A percentile compares a stretch with the other conserved stretches of the same genome.
These are phyloP conservation scores for Malus orientalis DNA, from an alignment of 306 rosid species.

Conservation along the genomic window DNA sequence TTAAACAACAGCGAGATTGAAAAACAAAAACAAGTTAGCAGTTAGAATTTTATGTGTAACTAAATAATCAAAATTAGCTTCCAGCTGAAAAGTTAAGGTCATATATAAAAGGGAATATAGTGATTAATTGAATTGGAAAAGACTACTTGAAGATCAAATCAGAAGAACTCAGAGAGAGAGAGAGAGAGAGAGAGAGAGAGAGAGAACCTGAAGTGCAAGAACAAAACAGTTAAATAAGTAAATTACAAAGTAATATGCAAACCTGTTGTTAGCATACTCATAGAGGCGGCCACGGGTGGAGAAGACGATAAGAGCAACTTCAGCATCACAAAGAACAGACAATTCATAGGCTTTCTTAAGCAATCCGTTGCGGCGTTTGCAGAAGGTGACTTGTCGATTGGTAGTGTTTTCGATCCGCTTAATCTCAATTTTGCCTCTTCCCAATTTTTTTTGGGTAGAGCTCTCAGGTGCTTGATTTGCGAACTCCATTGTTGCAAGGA, in stretches of 20 bases:
- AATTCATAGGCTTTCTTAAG: slow-evolving; percentile 85
- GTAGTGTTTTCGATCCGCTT: slow-evolving; percentile 88
- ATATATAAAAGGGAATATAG: not conserved
- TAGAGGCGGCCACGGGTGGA: slow-evolving; percentile 87
- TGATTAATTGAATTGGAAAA: not conserved
- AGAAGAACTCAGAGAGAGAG: not conserved
- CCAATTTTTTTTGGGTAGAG: slow-evolving; percentile 63
- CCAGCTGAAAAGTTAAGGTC: not conserved
- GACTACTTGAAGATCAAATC: not conserved
- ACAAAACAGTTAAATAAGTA: not conserved
- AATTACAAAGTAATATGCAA: not conserved
- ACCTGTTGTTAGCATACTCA: slow-evolving; percentile 92
- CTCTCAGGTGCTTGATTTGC: slow-evolving; percentile 45
- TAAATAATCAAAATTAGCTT: not conserved
- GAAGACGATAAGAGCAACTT: slow-evolving; percentile 89
- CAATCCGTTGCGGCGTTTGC: slow-evolving; percentile 83
- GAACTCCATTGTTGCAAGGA: slow-evolving; percentile 43
- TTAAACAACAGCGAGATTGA: too few relatives aligned
- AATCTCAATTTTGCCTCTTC: slow-evolving; percentile 88
- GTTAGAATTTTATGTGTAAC: not conserved
- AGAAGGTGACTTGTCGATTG: slow-evolving; percentile 81
- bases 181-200: not conserved
- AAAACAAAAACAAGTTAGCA: not conserved
- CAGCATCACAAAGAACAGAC: slow-evolving; percentile 88
- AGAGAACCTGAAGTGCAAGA: not conserved